phyloP scores from a whole-genome alignment of 148 eudicot species.

The Hydrangea macrophylla region DNA sequence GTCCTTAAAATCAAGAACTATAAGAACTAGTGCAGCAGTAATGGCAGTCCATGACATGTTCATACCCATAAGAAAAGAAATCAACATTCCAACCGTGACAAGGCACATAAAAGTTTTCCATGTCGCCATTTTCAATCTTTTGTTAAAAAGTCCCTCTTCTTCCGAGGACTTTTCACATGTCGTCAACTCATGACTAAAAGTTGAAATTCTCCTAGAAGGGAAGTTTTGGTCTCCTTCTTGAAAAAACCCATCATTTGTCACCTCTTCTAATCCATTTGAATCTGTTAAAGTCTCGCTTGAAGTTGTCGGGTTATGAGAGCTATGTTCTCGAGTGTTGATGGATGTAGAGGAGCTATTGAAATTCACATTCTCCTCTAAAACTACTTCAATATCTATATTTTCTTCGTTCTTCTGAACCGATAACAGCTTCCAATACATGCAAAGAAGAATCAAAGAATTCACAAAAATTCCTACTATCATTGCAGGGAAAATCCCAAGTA shows the following conservation, averaged over 20 bases:
- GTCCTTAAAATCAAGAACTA: slow-evolving; percentile 76
- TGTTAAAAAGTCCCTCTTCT: slow-evolving; percentile 12
- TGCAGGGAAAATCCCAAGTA: too few relatives aligned
- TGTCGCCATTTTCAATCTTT: slow-evolving; percentile 40
- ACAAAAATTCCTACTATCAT: too few relatives aligned
- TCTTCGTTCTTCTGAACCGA: slow-evolving; percentile 56
- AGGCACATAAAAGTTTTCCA: slow-evolving; percentile 68
- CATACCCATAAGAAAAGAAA: slow-evolving; percentile 50
- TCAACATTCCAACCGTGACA: slow-evolving; percentile 58
- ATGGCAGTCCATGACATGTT: slow-evolving; percentile 82
- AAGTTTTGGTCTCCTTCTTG: slow-evolving; percentile 22
- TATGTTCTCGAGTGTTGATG: slow-evolving; percentile 26
- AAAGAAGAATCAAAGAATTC: too few relatives aligned
- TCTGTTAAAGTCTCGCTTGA: slow-evolving; percentile 25
- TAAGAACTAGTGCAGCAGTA: slow-evolving; percentile 68
- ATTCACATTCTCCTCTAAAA: slow-evolving; percentile 45
- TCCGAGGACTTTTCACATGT: slow-evolving; percentile 19
- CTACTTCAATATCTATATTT: slow-evolving; percentile 37
- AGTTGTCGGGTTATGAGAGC: slow-evolving; percentile 28
- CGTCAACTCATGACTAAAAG: too few relatives aligned
- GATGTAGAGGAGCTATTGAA: slow-evolving; percentile 61
- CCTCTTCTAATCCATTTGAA: slow-evolving; percentile 31
- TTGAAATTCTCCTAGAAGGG: slow-evolving; percentile 14
- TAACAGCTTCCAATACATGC: slow-evolving; percentile 65
- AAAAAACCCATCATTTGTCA: slow-evolving; percentile 14